A percentile compares a stretch with the other conserved stretches of the same genome.
Evolutionary conservation across 2,329 filamentous ascomycete genomes (phyloP).

Genomic region (Trichoderma polysporum): DNA sequence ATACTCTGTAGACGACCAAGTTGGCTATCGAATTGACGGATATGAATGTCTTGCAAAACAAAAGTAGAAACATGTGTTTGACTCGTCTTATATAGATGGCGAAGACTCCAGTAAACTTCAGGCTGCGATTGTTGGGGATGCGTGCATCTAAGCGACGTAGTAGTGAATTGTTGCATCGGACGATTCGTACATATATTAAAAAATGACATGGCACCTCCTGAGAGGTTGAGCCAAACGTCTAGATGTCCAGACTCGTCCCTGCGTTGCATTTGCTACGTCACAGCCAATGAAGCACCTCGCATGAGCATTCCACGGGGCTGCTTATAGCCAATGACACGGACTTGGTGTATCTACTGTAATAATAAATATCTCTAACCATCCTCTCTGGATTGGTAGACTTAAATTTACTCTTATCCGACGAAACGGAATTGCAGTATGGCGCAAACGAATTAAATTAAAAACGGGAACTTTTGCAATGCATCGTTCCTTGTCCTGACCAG

Average conservation of each 20-base stretch:
- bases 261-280: background rate
- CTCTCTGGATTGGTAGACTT: background rate
- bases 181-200: background rate
- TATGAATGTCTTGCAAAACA: background rate
- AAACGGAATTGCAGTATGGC: background rate
- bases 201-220: background rate
- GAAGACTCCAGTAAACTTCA: background rate
- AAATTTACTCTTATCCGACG: background rate
- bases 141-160: background rate
- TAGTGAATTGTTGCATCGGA: background rate
- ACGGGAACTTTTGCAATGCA: background rate
- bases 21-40: background rate
- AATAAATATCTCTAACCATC: background rate
- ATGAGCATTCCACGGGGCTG: background rate
- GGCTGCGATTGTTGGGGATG: background rate
- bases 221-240: background rate
- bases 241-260: background rate
- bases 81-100: background rate
- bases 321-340: background rate
- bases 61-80: background rate
- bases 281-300: background rate
- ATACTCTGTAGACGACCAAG: background rate
- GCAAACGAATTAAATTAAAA: background rate
- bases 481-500: no score
- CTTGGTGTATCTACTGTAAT: background rate